Evolutionary conservation across 495 filamentous ascomycete species (phyloP), one percentile per base, ranked within the genome.

Genomic region (Astrocystis sublimbata): DNA sequence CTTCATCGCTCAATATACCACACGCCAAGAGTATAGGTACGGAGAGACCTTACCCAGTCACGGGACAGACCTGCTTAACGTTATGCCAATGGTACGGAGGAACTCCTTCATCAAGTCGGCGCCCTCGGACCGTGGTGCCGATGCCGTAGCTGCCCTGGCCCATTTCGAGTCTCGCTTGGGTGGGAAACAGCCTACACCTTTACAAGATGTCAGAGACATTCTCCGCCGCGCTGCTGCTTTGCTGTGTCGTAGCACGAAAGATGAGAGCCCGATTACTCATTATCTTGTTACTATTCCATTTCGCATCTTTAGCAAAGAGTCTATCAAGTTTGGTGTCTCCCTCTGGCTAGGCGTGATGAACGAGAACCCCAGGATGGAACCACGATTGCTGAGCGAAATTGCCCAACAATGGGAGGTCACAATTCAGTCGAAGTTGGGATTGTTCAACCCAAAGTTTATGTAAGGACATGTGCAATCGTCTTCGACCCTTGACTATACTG

Each of bases 281-380:
- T 89, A 93, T 68, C 80, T 99, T 28, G 94, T 99, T 56, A 83
- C 83, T 47, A 91, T 98, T 63, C 96, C 96, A 2, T 99, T 98
- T 76, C 81, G 83, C 30, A 84, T 94, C 23, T 98, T 99, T 72
- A 93, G 89, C 4, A 96, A 96, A 74, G 91, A 96, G 70, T 90
- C 91, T 15, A 94, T 99, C 71, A 96, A 96, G 67, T 86, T 97
- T 8, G 96, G 96, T 17, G 88, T 98, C 31, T 96, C 93, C 17
- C 82, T 98, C 8, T 99, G 96, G 96, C 84, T 96, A 43, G 92
- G 93, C 28, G 89, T 97, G 6, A 97, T 98, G 65, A 93, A 98
- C 70, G 96, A 98, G 69, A 98, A 97, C 68, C 92, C 93, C 15
- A 82, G 81, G 47, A 85, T 96, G 76, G 91, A 97, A 70, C 80